These are phyloP conservation scores for Cyanophora paradoxa DNA, from an alignment of 78 protist genomes.

Conservation along the genomic window DNA sequence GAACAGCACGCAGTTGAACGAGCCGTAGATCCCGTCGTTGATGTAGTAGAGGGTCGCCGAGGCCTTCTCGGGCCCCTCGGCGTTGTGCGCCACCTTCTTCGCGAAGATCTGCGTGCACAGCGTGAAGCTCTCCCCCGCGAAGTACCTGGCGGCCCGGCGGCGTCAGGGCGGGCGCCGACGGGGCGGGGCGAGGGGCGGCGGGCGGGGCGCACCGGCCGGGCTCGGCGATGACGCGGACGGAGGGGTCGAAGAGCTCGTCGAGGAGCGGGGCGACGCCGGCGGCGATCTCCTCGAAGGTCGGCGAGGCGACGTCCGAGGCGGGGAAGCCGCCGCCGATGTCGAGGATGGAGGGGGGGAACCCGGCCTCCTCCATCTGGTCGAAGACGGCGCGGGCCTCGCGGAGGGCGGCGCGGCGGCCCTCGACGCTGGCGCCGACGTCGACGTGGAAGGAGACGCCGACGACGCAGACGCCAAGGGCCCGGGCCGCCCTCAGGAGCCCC, in stretches of 20 bases:
- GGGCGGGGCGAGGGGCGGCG: too few species aligned
- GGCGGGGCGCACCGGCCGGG: slow-evolving; percentile 96
- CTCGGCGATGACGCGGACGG: slow-evolving; percentile 86
- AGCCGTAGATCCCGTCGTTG: slow-evolving; percentile 88
- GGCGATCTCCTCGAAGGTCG: slow-evolving; percentile 63
- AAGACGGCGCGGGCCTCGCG: slow-evolving; percentile 24
- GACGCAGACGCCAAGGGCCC: slow-evolving; percentile 9
- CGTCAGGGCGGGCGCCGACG: too few species aligned
- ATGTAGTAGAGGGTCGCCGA: slow-evolving; percentile 54
- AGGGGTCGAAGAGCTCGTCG: slow-evolving; percentile 63
- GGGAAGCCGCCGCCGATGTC: slow-evolving; percentile 98
- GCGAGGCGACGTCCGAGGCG: slow-evolving; percentile 54
- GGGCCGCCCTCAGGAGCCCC: slow-evolving; percentile 7
- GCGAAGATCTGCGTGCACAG: too few species aligned
- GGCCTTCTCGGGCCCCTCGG: neutral
- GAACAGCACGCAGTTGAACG: slow-evolving; percentile 86
- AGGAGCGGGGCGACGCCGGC: slow-evolving; percentile 40
- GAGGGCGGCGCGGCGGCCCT: slow-evolving; percentile 23
- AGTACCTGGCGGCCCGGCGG: too few species aligned
- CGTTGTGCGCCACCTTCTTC: neutral
- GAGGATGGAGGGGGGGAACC: slow-evolving; percentile 58
- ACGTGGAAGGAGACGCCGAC: slow-evolving; percentile 47
- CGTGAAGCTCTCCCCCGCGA: too few species aligned
- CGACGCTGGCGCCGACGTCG: slow-evolving; percentile 21
- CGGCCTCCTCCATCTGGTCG: slow-evolving; percentile 5